A percentile compares a stretch with the other conserved stretches of the same genome.
Evolutionary conservation across 352 stramenopile species (phyloP).

Genomic region (Pythium pectinolyticum): DNA sequence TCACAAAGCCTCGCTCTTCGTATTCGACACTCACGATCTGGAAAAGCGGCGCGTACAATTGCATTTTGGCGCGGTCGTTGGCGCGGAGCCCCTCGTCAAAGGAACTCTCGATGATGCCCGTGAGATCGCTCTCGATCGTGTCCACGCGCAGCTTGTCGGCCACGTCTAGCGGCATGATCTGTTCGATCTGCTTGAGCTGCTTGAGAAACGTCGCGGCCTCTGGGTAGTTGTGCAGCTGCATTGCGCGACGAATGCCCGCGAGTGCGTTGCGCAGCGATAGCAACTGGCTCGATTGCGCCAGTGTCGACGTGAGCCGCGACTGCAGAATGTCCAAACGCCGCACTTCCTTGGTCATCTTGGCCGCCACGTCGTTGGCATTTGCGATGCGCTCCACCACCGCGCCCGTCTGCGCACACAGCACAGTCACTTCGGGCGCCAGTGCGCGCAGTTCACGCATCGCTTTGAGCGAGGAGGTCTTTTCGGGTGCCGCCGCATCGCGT

Average conservation of each 20-base stretch:
- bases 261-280: constrained; percentile 81
- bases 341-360: constrained; percentile 88
- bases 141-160: constrained; percentile 83
- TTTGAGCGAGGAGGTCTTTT: constrained; percentile 55
- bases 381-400: constrained; percentile 81
- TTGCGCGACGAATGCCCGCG: constrained; percentile 64
- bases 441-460: constrained; percentile 54
- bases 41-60: constrained; percentile 77
- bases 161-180: constrained; percentile 75
- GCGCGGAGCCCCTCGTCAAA: constrained; percentile 59
- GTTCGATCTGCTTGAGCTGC: constrained; percentile 72
- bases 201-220: constrained; percentile 74
- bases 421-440: constrained; percentile 64
- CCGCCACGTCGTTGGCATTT: constrained; percentile 87
- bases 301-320: constrained; percentile 58
- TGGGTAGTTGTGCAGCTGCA: constrained; percentile 71
- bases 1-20: constrained; percentile 59
- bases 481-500: constrained; percentile 32
- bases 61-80: constrained; percentile 45
- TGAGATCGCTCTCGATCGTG: constrained; percentile 83
- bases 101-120: constrained; percentile 66
- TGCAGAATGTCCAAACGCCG: constrained; percentile 80
- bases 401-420: constrained; percentile 73
- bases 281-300: constrained; percentile 70
- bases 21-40: constrained; percentile 66